Conservation (phyloP, 352 stramenopile genomes). For the Globisporangium takayamanum region DNA sequence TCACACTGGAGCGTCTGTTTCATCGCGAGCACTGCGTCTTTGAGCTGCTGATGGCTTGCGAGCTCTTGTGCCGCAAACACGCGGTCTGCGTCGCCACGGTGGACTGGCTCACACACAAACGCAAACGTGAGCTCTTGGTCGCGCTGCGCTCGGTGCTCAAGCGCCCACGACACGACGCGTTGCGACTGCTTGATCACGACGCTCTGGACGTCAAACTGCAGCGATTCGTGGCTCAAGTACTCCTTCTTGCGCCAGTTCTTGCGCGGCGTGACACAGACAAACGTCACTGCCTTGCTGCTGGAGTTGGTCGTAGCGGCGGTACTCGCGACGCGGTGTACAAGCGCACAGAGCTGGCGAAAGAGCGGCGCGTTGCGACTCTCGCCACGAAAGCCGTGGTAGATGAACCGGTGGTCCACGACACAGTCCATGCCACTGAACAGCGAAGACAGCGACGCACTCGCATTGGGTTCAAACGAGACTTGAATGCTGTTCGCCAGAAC, state of each 20-base stretch:
- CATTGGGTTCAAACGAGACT: slow-evolving; percentile 11
- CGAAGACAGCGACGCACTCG: not conserved
- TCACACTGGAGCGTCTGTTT: slow-evolving; percentile 16
- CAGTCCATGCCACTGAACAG: slow-evolving; percentile 22
- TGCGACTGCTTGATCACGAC: slow-evolving; percentile 12
- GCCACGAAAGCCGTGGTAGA: slow-evolving; percentile 41
- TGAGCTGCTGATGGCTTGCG: slow-evolving; percentile 4
- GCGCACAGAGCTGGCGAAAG: slow-evolving; percentile 31
- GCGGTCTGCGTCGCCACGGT: not conserved
- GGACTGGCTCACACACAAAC: slow-evolving; percentile 23
- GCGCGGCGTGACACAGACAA: slow-evolving; percentile 43
- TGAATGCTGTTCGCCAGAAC: not conserved
- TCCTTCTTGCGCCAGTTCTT: slow-evolving; percentile 67
- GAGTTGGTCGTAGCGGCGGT: slow-evolving; percentile 3
- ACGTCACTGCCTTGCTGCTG: slow-evolving; percentile 1
- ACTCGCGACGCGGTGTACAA: slow-evolving; percentile 26
- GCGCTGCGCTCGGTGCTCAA: slow-evolving; percentile 8
- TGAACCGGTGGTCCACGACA: slow-evolving; percentile 39
- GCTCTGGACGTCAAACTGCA: slow-evolving; percentile 27
- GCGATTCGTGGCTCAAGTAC: slow-evolving; percentile 32
- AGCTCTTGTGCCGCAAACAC: not conserved
- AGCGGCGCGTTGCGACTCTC: slow-evolving; percentile 37
- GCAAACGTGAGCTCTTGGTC: slow-evolving; percentile 27
- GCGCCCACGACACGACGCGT: not conserved
- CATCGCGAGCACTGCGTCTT: slow-evolving; percentile 13